Base-by-base conservation (phyloP, 441 rosid species). In the Populus trichocarpa region DNA sequence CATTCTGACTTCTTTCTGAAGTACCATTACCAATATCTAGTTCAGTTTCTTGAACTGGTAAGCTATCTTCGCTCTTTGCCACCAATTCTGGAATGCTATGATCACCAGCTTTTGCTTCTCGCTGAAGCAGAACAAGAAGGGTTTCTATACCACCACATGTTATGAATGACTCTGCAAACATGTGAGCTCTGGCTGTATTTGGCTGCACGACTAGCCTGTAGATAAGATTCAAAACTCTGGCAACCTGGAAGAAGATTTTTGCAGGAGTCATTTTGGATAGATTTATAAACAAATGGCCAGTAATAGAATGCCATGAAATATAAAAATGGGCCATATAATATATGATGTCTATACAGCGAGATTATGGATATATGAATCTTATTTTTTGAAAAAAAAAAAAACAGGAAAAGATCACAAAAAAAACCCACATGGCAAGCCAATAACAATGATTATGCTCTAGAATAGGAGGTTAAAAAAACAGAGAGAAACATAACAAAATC, bases 191-290 rank as follows among this genome's bases (percentile, higher is more conserved):
- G 74, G 93, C 69, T 74, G 93, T 86, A 86, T 95, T 97, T 83
- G 99, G 99, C 81, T 97, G 99, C 35, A 97, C 93, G 61, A 97
- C 91, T 83, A 97, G 84, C 86, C 97, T 90, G 82, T 92, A 90
- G 78, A 97, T 87, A 83, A 97, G 89, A 86, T 95, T 96, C 87
- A 97, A 85, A 77, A 91, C 92, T 86, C 99, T 90, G 53, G 97
- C 91, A 82, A 97, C 91, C 99, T 97, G 87, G 78, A 85, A 81
- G 42, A 79, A 84, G 59, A 83, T n/a, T 23, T 14, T 70, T 25
- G 12, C 13, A 20, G 67, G 12, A 84, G 72, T 53, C 69, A 82
- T 65, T 81, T 77, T 74, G 61, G 75, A 78, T 30, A 36, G 14
- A 78, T 65, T 42, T 9, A 74, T 8, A 75, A 77, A 53, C 53